Base-by-base conservation (phyloP, 257 asterid species). In the Ballota nigra region DNA sequence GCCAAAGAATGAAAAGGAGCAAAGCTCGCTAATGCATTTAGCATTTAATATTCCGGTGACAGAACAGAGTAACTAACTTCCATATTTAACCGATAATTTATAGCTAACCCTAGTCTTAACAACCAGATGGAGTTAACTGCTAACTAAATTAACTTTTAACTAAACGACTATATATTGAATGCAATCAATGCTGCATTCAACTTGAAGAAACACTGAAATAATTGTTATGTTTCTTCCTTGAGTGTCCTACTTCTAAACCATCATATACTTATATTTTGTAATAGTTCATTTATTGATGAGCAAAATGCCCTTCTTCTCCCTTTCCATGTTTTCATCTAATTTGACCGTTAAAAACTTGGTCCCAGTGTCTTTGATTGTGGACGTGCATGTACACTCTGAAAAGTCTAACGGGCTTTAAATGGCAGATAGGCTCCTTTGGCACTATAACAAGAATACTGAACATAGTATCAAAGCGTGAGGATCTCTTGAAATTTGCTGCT, bases 391-490 rank as follows among this genome's bases (percentile, higher is more conserved):
- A 24, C 66, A 19, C 45, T 11, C 38, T 43, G 40, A 43, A 47
- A 66, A 57, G 31, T 76, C 86, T 86, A 68, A 88, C 69, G 84
- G 75, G 75, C 75, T 84, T 82, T 58, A 80, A 80, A 72, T 82
- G 92, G 85, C 98, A 94, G 99, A 89, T 94, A 84, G 99, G 99
- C 71, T 94, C 96, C 45, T 94, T 80, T 77, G 99, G 99, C 73
- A 80, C 93, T 15, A 91, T 94, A 81, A 89, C 99, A 76, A 86
- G 99, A 90, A 94, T 91, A 69, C 73, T 77, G 63, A 94, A 76
- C 69, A 89, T 91, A 53, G 98, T 91, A 73, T 83, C 82, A 36
- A 89, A 81, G 56, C 99, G 99, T 3, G 91, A 91, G 74, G 96
- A 89, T 81, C 96, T 94, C 67, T 81, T 94, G 84, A 94, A 88